These are phyloP conservation scores for Massariosphaeria phaeospora DNA, from an alignment of 495 filamentous ascomycete species.

Conservation along the genomic window DNA sequence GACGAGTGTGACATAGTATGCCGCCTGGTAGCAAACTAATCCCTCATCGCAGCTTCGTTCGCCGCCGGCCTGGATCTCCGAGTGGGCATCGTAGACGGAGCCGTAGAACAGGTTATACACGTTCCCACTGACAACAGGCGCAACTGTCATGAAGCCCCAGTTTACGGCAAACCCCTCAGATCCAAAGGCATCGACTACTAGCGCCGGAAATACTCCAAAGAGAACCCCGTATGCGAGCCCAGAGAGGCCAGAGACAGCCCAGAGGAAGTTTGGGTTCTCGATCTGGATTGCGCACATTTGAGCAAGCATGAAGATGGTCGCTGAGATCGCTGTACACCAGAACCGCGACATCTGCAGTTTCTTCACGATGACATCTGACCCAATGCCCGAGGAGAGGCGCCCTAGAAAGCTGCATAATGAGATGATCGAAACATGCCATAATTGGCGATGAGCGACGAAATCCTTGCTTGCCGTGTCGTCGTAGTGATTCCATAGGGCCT, in stretches of 20 bases:
- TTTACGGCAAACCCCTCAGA: slow-evolving; percentile 63
- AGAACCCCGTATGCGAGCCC: slow-evolving; percentile 91
- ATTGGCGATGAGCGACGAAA: slow-evolving; percentile 77
- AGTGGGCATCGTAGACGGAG: slow-evolving; percentile 73
- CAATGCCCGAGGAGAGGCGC: slow-evolving; percentile 74
- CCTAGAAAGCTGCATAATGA: slow-evolving; percentile 81
- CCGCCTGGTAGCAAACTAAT: slow-evolving; percentile 70
- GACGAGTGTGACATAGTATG: slow-evolving; percentile 77
- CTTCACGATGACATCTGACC: slow-evolving; percentile 84
- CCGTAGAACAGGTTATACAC: slow-evolving; percentile 91
- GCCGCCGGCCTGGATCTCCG: slow-evolving; percentile 59
- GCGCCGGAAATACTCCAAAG: slow-evolving; percentile 89
- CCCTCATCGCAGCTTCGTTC: slow-evolving; percentile 74
- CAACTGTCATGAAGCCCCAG: slow-evolving; percentile 91
- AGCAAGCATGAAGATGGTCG: slow-evolving; percentile 70
- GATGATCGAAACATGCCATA: slow-evolving; percentile 88
- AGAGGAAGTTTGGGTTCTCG: slow-evolving; percentile 71
- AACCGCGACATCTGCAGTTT: slow-evolving; percentile 71
- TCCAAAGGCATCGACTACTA: slow-evolving; percentile 88
- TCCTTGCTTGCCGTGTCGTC: slow-evolving; percentile 65
- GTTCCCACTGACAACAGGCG: slow-evolving; percentile 79
- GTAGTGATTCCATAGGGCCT: slow-evolving; percentile 75
- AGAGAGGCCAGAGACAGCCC: slow-evolving; percentile 72
- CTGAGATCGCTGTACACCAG: slow-evolving; percentile 81
- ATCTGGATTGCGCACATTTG: slow-evolving; percentile 77